phyloP scores from a whole-genome alignment of 2,329 filamentous ascomycete species.

The Aureobasidium sp. region DNA sequence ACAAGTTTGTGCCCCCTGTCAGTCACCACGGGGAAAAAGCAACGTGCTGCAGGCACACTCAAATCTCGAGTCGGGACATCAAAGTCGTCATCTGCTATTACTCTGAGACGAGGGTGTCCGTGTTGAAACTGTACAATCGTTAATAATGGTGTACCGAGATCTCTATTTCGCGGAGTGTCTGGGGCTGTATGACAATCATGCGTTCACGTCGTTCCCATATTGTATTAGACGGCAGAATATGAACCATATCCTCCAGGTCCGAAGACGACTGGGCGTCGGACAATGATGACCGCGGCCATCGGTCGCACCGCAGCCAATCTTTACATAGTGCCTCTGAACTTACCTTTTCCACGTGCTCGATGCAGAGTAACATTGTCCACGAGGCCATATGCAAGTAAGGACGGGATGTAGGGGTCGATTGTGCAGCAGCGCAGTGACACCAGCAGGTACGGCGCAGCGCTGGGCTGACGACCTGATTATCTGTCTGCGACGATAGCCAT shows the following conservation, averaged over 20 bases:
- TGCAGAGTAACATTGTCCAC: slow-evolving; percentile 3
- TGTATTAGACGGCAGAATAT: not conserved
- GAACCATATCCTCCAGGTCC: not conserved
- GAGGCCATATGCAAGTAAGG: not conserved
- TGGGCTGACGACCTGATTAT: not conserved
- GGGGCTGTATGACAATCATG: slow-evolving; percentile 5
- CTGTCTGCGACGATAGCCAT: not conserved
- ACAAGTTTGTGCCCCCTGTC: slow-evolving; percentile 8
- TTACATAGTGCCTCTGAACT: not conserved
- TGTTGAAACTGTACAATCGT: not conserved
- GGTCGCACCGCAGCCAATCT: not conserved
- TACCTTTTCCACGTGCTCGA: slow-evolving; percentile 2
- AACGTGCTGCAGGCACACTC: not conserved
- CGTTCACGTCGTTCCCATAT: not conserved
- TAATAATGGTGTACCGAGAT: slow-evolving; percentile 8
- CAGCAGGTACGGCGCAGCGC: not conserved
- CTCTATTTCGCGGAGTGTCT: not conserved
- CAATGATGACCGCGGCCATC: not conserved
- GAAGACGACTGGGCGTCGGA: not conserved
- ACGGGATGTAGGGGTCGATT: not conserved
- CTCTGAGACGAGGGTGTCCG: slow-evolving; percentile 5
- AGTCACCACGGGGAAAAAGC: not conserved
- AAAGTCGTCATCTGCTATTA: slow-evolving; percentile 7
- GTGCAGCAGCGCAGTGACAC: not conserved
- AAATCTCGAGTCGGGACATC: not conserved